Evolutionary conservation across 179 eudicot genomes (phyloP), one percentile per base, ranked within the genome.

Genomic region (Kewa caespitosa): DNA sequence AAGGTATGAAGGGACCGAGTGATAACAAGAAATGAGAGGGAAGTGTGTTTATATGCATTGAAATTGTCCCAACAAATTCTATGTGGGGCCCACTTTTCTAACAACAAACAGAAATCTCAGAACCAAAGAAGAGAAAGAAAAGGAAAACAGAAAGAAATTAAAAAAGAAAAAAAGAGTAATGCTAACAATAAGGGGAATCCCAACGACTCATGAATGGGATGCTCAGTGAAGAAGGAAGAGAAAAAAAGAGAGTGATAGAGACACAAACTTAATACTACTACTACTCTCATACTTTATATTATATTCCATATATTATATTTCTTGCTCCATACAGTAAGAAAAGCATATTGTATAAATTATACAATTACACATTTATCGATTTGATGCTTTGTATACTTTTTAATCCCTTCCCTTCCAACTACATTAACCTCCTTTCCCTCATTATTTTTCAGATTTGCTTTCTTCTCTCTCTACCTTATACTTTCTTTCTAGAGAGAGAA

Each of bases 181-280:
- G n/a, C n/a, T n/a, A n/a, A n/a, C n/a, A n/a, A n/a, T n/a, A n/a
- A 39, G 57, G 60, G 74, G 81, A 81, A 78, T 74, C 78, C 81
- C 78, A 81, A 81, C 84, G 62, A 78, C 79, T 69, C 48, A 67
- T 72, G 69, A 77, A 74, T 74, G 42, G 17, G 10, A 10, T 11
- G 31, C 7, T 20, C 46, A 70, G 25, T 14, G 46, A 36, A 67
- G n/a, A 39, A 3, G 73, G 6, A 4, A 74, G 70, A 62, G 42
- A 55, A 36, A 75, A 15, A 54, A 32, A 30, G 69, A 77, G 52
- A 63, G 10, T 76, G 81, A 74, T 38, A 71, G 76, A 33, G 83
- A 81, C 79, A 77, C 12, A 18, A 41, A 77, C 65, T 18, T 30
- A 72, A 54, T 57, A 55, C 32, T 34, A 48, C n/a, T n/a, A n/a